These are phyloP conservation scores for Hygrophila difformis DNA, from an alignment of 257 asterid genomes.

Conservation along the genomic window DNA sequence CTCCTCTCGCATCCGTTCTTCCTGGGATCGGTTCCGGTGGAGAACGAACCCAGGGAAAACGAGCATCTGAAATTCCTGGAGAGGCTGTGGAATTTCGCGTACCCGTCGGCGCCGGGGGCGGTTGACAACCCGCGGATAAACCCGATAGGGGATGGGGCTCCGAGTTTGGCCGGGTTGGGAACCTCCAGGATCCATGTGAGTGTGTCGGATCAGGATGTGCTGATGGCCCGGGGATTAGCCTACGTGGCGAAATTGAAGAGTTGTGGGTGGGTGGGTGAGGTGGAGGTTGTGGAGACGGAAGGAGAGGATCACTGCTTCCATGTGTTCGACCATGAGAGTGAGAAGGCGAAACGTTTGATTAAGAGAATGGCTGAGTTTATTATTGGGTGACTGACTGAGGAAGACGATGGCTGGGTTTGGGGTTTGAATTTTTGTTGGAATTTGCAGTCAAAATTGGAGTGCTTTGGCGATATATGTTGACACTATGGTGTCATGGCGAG, in stretches of 20 bases:
- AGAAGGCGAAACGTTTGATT: background rate
- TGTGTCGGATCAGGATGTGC: constrained; percentile 54
- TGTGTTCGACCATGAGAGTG: constrained; percentile 28
- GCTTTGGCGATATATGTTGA: too few species aligned
- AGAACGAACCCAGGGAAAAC: constrained; percentile 30
- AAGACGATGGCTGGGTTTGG: too few species aligned
- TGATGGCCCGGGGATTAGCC: constrained; percentile 52
- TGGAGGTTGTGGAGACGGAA: constrained; percentile 35
- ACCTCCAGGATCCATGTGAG: constrained; percentile 37
- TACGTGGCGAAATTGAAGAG: constrained; percentile 22
- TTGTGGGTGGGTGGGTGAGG: constrained; percentile 46
- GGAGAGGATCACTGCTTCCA: constrained; percentile 74
- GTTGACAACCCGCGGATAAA: constrained; percentile 59
- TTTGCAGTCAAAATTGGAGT: too few species aligned
- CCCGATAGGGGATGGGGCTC: constrained; percentile 38
- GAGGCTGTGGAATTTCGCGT: constrained; percentile 60
- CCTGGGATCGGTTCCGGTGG: constrained; percentile 63
- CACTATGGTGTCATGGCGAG: too few species aligned
- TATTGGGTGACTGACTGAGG: too few species aligned
- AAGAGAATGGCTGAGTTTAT: background rate
- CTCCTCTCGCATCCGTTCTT: constrained; percentile 59
- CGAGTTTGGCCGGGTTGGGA: constrained; percentile 24
- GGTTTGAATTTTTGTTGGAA: too few species aligned
- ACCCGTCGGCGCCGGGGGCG: constrained; percentile 36
- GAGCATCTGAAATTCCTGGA: constrained; percentile 51